These are phyloP conservation scores for Exophiala aquamarina DNA, from an alignment of 2,329 filamentous ascomycete genomes.

Conservation along the genomic window DNA sequence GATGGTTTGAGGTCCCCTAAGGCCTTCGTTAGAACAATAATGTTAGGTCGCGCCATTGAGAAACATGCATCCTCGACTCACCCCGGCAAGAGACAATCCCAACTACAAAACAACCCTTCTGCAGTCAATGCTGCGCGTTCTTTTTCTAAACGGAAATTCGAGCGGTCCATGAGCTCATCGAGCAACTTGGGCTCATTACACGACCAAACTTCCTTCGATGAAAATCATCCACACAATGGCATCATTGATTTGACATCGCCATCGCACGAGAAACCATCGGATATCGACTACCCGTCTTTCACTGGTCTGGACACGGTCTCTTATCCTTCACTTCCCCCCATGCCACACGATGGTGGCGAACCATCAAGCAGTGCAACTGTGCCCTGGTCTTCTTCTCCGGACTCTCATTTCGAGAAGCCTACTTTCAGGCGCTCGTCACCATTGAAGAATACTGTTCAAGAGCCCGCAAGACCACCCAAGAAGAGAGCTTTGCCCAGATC, in stretches of 20 bases:
- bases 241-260: conserved; percentile 70
- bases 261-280: conserved; percentile 53
- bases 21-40: conserved; percentile 22
- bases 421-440: neutral
- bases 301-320: conserved; percentile 28
- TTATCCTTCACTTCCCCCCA: conserved; percentile 38
- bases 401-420: conserved; percentile 36
- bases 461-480: conserved; percentile 49
- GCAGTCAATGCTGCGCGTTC: conserved; percentile 15
- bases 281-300: conserved; percentile 25
- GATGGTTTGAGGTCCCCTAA: conserved; percentile 22
- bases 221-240: conserved; percentile 83
- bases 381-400: conserved; percentile 68
- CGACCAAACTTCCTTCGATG: conserved; percentile 62
- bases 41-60: conserved; percentile 20
- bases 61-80: conserved; percentile 20
- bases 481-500: conserved; percentile 61
- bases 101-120: conserved; percentile 16
- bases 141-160: conserved; percentile 26
- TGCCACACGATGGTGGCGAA: conserved; percentile 14
- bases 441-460: conserved; percentile 27
- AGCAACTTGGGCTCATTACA: conserved; percentile 43
- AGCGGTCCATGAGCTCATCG: conserved; percentile 26
- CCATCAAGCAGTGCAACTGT: conserved; percentile 57
- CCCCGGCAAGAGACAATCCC: conserved; percentile 19